A percentile compares a stretch with the other conserved stretches of the same genome.
These are phyloP conservation scores for Poronia punctata DNA, from an alignment of 495 filamentous ascomycete species.

Conservation along the genomic window DNA sequence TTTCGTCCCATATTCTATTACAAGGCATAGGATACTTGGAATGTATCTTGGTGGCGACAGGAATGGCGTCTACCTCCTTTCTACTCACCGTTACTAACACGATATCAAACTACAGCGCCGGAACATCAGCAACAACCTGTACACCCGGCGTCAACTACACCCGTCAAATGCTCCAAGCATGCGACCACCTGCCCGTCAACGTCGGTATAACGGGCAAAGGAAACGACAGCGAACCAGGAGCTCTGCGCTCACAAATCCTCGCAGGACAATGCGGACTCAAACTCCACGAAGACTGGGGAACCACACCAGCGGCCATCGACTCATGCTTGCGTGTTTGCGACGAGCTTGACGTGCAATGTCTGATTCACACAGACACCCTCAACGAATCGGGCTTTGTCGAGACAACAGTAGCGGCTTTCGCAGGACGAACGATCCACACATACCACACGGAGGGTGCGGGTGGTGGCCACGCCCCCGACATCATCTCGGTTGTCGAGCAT, in stretches of 20 bases:
- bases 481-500: conserved; percentile 89
- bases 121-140: conserved; percentile 91
- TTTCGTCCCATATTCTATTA: neutral
- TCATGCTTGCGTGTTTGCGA: conserved; percentile 84
- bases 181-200: conserved; percentile 82
- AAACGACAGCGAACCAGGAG: conserved; percentile 69
- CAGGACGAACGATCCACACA: conserved; percentile 87
- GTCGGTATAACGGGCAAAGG: conserved; percentile 94
- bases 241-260: conserved; percentile 71
- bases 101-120: conserved; percentile 61
- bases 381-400: conserved; percentile 98
- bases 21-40: too few relatives aligned
- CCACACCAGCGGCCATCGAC: conserved; percentile 88
- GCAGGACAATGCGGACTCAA: conserved; percentile 90
- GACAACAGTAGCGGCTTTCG: conserved; percentile 81
- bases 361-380: conserved; percentile 96
- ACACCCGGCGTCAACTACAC: conserved; percentile 81
- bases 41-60: too few relatives aligned
- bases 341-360: conserved; percentile 83
- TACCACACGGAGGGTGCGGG: conserved; percentile 98
- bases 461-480: conserved; percentile 93
- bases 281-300: conserved; percentile 97
- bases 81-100: conserved; percentile 9
- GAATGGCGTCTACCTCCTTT: neutral
- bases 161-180: conserved; percentile 88